A percentile compares a stretch with the other conserved stretches of the same genome.
These are phyloP conservation scores for Pleodorina starrii DNA, from an alignment of 139 green algal species.

Conservation along the genomic window DNA sequence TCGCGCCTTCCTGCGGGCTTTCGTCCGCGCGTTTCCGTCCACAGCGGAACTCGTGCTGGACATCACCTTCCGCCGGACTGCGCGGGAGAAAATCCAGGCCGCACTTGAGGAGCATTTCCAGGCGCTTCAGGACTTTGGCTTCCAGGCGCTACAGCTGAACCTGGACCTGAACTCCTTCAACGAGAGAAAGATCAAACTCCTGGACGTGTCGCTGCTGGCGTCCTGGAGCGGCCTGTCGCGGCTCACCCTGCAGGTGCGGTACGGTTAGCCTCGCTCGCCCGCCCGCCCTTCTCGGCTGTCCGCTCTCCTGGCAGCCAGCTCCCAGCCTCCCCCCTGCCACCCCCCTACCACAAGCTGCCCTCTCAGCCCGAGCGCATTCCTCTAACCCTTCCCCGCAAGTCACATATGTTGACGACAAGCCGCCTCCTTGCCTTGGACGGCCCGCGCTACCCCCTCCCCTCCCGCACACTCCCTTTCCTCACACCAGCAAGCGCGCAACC, in stretches of 20 bases:
- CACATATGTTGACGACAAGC: too few species aligned
- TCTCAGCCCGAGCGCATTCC: too few species aligned
- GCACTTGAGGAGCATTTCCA: conserved; percentile 34
- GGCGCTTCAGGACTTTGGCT: conserved; percentile 4
- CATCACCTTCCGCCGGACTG: conserved; percentile 31
- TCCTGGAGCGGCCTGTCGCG: conserved; percentile 17
- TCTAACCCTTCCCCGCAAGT: too few species aligned
- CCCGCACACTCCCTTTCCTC: background rate
- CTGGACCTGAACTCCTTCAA: conserved; percentile 51
- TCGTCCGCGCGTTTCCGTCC: conserved; percentile 18
- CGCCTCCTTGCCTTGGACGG: too few species aligned
- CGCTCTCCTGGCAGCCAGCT: too few species aligned
- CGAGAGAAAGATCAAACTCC: conserved; percentile 48
- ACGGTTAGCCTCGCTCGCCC: too few species aligned
- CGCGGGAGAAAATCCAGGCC: conserved; percentile 47
- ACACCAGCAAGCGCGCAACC: too few species aligned
- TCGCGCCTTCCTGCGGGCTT: conserved; percentile 9
- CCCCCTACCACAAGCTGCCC: too few species aligned
- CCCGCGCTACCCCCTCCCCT: background rate
- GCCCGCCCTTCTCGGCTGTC: too few species aligned
- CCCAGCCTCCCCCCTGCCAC: too few species aligned
- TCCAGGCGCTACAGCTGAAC: conserved; percentile 24
- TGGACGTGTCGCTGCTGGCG: conserved; percentile 19
- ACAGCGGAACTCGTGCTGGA: conserved; percentile 32
- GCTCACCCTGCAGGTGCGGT: conserved; percentile 37